A percentile compares a stretch with the other conserved stretches of the same genome.
These are phyloP conservation scores for Mycotypha africana DNA, from an alignment of 371 early-diverging fungal species.

Conservation along the genomic window DNA sequence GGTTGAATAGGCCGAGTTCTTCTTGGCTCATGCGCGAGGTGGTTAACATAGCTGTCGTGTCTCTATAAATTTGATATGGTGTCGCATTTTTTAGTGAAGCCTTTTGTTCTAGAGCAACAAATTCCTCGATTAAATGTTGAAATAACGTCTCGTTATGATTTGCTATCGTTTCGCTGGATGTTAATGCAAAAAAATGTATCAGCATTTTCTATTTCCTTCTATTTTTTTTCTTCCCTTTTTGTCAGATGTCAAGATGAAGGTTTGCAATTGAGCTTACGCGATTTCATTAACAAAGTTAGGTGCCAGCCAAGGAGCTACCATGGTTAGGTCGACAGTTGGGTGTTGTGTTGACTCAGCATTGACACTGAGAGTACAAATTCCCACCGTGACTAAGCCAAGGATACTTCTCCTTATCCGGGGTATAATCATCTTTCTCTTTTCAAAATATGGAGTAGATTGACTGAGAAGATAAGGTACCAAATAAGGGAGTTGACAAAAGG, in stretches of 20 bases:
- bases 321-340: conserved; percentile 49
- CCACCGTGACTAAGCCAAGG: conserved; percentile 8
- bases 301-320: conserved; percentile 56
- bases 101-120: conserved; percentile 22
- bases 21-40: conserved; percentile 5
- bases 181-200: neutral
- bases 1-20: conserved; percentile 38
- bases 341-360: conserved; percentile 7
- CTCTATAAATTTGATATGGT: conserved; percentile 40
- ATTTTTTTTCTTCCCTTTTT: too few species aligned
- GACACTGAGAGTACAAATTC: neutral
- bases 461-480: neutral
- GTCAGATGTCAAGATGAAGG: too few species aligned
- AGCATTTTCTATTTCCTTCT: too few species aligned
- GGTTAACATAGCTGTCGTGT: conserved; percentile 17
- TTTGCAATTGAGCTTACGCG: conserved; percentile 36
- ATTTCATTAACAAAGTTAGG: conserved; percentile 56
- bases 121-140: conserved; percentile 50
- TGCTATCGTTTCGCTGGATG: conserved; percentile 55
- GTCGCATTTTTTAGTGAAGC: conserved; percentile 13
- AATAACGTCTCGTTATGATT: conserved; percentile 57
- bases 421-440: neutral
- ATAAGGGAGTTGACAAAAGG: neutral
- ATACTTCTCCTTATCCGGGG: conserved; percentile 13
- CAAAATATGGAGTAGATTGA: too few species aligned